These are phyloP conservation scores for Diutina ranongensis DNA, from an alignment of 1,139 yeast genomes.

Conservation along the genomic window DNA sequence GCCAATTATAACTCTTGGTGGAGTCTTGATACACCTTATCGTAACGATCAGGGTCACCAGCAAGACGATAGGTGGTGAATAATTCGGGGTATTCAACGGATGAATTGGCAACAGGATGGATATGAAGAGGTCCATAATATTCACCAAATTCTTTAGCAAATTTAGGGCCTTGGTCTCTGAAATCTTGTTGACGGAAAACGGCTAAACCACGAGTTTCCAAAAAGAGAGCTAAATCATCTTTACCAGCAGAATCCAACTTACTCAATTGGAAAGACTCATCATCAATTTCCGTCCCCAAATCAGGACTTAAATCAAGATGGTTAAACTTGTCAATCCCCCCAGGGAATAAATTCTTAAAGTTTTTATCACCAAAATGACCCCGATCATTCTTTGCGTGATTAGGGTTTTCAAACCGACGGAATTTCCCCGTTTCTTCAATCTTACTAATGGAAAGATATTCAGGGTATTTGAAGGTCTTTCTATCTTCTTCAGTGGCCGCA, in stretches of 20 bases:
- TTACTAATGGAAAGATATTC: not conserved
- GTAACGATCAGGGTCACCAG: not conserved
- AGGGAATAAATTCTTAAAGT: not conserved
- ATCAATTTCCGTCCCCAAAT: constrained; percentile 1
- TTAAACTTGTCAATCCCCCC: not conserved
- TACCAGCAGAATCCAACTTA: not conserved
- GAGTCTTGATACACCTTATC: not conserved
- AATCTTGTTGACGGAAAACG: constrained; percentile 3
- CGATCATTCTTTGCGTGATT: constrained; percentile 1
- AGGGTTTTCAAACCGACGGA: not conserved
- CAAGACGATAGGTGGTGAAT: not conserved
- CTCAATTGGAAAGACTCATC: not conserved
- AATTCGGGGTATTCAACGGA: constrained; percentile 1
- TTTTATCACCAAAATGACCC: not conserved
- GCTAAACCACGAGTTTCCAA: constrained; percentile 1
- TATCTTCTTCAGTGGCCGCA: constrained; percentile 9
- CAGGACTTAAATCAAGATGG: not conserved
- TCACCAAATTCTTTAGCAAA: constrained; percentile 1
- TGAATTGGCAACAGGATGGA: not conserved
- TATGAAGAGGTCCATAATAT: constrained; percentile 4
- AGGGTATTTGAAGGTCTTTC: constrained; percentile 5
- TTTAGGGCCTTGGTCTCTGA: not conserved
- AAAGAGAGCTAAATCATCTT: constrained; percentile 3
- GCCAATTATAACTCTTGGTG: not conserved
- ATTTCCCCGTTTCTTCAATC: not conserved